Evolutionary conservation across 345 rosid genomes (phyloP), one percentile per base, ranked within the genome.

Genomic region (Linum lewisii): DNA sequence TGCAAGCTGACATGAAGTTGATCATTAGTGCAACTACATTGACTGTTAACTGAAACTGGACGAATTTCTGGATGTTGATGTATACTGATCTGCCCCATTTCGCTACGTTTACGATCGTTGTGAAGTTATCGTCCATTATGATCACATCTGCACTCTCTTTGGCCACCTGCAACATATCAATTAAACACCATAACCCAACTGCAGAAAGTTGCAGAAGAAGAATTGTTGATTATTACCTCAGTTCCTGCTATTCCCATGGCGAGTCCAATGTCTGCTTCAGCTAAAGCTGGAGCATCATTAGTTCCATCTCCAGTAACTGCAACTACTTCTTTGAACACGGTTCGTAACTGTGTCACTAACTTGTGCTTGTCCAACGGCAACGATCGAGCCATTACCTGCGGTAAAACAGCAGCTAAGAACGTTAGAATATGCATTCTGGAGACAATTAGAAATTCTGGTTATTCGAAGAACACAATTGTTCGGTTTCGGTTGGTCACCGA

Each of bases 81-180:
- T 87, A 87, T 49, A 87, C 95, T 25, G 90, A 76, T 63, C 95
- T 84, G 23, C 95, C 95, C 95, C 90, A 87, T 80, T 67, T 79
- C 22, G 82, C 88, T 19, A 87, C 88, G 51, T 78, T 87, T 45
- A 81, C 86, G 69, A 87, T 84, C 14, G 90, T 87, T 21, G 72
- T 72, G 66, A 87, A 87, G 72, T 82, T 87, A 37, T 87, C 95
- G 59, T 87, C 95, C 90, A 87, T 79, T 65, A 87, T 82, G 75
- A 84, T 82, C 45, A 87, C 95, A 75, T 87, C 90, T 1, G 95
- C 84, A 75, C 68, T 84, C 70, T 87, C 95, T 72, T 87, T 87
- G 2, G 95, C 90, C 26, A 87, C 95, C 93, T 85, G 70, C 24
- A 59, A 38, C 57, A 9, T 29, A 29, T 8, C 34, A 29, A 1